A percentile compares a stretch with the other conserved stretches of the same genome.
phyloP scores from a whole-genome alignment of 2,329 filamentous ascomycete species.

The Plenodomus lindquistii region DNA sequence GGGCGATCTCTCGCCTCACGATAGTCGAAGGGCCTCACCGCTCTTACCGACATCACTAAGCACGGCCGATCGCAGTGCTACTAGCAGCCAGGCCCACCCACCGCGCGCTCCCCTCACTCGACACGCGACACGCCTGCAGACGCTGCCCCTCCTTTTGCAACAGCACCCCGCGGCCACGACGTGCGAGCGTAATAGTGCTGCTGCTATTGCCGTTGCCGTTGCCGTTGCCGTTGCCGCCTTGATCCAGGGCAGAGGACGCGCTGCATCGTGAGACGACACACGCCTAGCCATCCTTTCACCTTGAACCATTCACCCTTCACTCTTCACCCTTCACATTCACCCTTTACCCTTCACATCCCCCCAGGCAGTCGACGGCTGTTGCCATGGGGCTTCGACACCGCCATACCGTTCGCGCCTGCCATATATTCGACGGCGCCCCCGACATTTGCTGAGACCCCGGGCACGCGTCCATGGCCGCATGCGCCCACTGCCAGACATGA shows the following conservation, averaged over 20 bases:
- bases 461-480: conserved; percentile 16
- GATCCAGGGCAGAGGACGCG: background rate
- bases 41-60: conserved; percentile 3
- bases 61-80: background rate
- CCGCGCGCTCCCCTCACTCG: conserved; percentile 5
- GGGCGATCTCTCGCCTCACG: background rate
- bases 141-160: background rate
- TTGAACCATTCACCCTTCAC: conserved; percentile 1
- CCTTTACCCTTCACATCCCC: conserved; percentile 1
- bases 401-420: conserved; percentile 26
- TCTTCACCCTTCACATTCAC: conserved; percentile 1
- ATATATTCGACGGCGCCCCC: conserved; percentile 17
- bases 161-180: background rate
- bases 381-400: conserved; percentile 35
- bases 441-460: conserved; percentile 16
- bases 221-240: conserved; percentile 1
- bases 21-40: conserved; percentile 1
- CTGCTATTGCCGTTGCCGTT: no score
- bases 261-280: conserved; percentile 14
- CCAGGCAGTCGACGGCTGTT: conserved; percentile 7
- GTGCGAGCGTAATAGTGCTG: no score
- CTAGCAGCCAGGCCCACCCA: background rate
- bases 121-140: conserved; percentile 3
- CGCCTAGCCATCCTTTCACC: background rate
- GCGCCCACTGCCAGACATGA: conserved; percentile 39